These are phyloP conservation scores for Solanum acaule DNA, from an alignment of 257 asterid species.

Conservation along the genomic window DNA sequence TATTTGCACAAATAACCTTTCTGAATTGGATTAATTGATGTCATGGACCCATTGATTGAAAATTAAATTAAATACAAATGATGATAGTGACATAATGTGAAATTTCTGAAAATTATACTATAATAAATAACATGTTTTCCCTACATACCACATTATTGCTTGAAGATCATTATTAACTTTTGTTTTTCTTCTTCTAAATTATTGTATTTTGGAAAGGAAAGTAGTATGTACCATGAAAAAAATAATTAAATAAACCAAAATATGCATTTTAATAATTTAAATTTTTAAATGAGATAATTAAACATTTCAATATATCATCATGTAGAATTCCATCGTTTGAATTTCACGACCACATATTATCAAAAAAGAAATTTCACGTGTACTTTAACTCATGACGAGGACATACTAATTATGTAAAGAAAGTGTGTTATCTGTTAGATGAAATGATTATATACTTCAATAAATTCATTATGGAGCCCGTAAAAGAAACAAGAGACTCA, in stretches of 20 bases:
- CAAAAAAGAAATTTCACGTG: background rate
- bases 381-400: background rate
- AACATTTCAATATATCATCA: background rate
- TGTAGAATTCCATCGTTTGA: accelerated
- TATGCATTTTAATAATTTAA: background rate
- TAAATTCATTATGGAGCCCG: background rate
- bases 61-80: background rate
- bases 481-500: background rate
- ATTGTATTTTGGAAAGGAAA: background rate
- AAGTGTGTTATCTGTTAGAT: background rate
- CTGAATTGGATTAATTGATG: background rate
- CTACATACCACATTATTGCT: background rate
- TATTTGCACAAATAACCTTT: background rate
- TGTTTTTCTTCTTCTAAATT: background rate
- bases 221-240: background rate
- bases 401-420: background rate
- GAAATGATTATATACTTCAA: background rate
- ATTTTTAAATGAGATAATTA: background rate
- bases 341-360: background rate
- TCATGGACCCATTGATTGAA: background rate
- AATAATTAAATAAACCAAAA: background rate
- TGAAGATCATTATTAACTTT: background rate
- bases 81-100: background rate
- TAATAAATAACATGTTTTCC: background rate
- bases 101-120: background rate